phyloP scores from a whole-genome alignment of 768 basidiomycete species.

The Coprinellus aureogranulatus region DNA sequence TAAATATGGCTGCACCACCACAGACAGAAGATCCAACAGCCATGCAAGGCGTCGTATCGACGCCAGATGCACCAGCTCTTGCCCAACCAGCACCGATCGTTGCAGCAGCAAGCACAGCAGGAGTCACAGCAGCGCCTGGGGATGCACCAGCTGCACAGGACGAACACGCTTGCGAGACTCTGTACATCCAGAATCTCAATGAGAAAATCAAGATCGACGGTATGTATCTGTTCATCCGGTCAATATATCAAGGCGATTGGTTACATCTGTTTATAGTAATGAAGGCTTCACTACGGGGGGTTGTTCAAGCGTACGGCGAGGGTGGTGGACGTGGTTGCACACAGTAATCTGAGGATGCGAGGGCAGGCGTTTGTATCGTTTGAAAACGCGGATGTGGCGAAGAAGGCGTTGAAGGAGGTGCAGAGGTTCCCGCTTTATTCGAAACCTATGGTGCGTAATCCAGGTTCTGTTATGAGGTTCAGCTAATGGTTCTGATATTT shows the following conservation, averaged over 20 bases:
- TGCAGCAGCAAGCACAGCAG: neutral
- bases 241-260: neutral
- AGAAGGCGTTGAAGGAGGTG: conserved; percentile 82
- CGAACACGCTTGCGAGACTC: conserved; percentile 71
- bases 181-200: conserved; percentile 95
- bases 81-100: neutral
- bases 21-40: neutral
- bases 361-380: conserved; percentile 95
- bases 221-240: conserved; percentile 21
- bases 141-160: conserved; percentile 18
- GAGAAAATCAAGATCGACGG: conserved; percentile 87
- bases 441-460: conserved; percentile 80
- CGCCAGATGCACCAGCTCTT: neutral
- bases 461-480: neutral
- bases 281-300: conserved; percentile 78
- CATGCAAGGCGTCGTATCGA: conserved; percentile 3
- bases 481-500: conserved; percentile 6
- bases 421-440: conserved; percentile 92
- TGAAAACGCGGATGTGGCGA: conserved; percentile 64
- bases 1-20: neutral
- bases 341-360: conserved; percentile 92
- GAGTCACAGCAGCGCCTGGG: too few species aligned
- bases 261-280: conserved; percentile 55
- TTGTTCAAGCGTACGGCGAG: conserved; percentile 93
- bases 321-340: conserved; percentile 95